Evolutionary conservation across 2,329 filamentous ascomycete genomes (phyloP).

Genomic region (Fusarium beomiforme): DNA sequence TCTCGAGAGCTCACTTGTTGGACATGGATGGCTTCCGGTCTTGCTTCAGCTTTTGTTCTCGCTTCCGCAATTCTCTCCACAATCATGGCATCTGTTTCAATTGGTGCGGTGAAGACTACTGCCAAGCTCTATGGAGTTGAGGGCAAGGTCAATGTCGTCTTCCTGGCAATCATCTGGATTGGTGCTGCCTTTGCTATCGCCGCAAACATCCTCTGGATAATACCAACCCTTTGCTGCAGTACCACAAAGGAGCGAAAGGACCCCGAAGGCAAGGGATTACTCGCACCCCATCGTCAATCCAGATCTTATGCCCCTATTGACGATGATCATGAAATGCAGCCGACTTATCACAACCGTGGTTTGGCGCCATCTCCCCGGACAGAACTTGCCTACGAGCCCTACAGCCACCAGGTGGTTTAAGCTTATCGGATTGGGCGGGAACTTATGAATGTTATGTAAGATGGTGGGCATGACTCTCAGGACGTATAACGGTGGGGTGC

Average conservation of each 20-base stretch:
- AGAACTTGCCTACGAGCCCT: background rate
- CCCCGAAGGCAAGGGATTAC: background rate
- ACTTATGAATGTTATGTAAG: rapidly evolving
- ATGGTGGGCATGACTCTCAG: rapidly evolving
- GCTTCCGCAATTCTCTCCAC: background rate
- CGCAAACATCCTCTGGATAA: background rate
- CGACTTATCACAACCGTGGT: background rate
- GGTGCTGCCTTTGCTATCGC: background rate
- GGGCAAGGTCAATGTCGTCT: background rate
- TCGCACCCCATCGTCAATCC: background rate
- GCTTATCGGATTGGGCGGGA: background rate
- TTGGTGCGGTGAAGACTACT: background rate
- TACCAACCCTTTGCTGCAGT: background rate
- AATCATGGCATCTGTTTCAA: background rate
- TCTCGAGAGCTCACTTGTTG: background rate
- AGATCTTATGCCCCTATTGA: background rate
- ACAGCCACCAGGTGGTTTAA: background rate
- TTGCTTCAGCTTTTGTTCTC: background rate
- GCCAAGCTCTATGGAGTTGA: background rate
- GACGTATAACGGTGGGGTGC: background rate
- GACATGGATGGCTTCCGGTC: background rate
- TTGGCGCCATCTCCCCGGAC: background rate
- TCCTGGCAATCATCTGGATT: background rate
- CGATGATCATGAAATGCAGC: background rate
- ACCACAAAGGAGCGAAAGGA: background rate